These are phyloP conservation scores for Scedosporium minutisporum DNA, from an alignment of 2,329 filamentous ascomycete species.

Conservation along the genomic window DNA sequence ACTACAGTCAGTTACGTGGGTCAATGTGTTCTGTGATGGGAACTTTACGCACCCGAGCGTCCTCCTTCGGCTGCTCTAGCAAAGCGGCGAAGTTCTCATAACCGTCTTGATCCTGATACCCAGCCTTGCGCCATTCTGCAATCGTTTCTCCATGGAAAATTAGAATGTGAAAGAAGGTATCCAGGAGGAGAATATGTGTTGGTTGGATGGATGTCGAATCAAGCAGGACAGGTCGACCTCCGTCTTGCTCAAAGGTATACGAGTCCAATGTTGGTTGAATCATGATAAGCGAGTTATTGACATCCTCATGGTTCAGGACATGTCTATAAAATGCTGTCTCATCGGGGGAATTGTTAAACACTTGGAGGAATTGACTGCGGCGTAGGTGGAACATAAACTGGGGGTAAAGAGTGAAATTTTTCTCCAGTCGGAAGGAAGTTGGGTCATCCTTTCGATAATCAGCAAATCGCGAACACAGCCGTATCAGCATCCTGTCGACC, in stretches of 20 bases:
- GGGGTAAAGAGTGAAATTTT: slow-evolving; percentile 97
- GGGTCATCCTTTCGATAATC: slow-evolving; percentile 98
- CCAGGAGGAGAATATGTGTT: slow-evolving; percentile 84
- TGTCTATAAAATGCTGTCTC: slow-evolving; percentile 99
- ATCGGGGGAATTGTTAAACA: slow-evolving; percentile 98
- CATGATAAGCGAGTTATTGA: slow-evolving; percentile 95
- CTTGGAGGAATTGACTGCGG: slow-evolving; percentile 92
- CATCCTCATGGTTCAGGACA: slow-evolving; percentile 93
- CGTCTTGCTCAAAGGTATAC: slow-evolving; percentile 94
- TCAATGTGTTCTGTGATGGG: neutral
- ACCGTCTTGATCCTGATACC: slow-evolving; percentile 94
- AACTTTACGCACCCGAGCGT: slow-evolving; percentile 64
- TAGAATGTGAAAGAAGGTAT: slow-evolving; percentile 98
- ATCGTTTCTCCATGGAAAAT: slow-evolving; percentile 99
- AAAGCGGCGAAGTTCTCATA: slow-evolving; percentile 92
- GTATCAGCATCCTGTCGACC: slow-evolving; percentile 97
- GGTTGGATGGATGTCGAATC: slow-evolving; percentile 95
- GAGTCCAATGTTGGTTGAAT: slow-evolving; percentile 96
- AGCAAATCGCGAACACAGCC: slow-evolving; percentile 90
- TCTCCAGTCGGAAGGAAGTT: slow-evolving; percentile 90
- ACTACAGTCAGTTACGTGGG: slow-evolving; percentile 15
- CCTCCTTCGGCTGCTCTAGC: slow-evolving; percentile 89
- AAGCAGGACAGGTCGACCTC: slow-evolving; percentile 82
- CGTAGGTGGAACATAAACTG: slow-evolving; percentile 99
- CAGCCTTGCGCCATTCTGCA: slow-evolving; percentile 95